Base-by-base conservation (phyloP, 805 yeast genomes). In the Lachancea meyersii region DNA sequence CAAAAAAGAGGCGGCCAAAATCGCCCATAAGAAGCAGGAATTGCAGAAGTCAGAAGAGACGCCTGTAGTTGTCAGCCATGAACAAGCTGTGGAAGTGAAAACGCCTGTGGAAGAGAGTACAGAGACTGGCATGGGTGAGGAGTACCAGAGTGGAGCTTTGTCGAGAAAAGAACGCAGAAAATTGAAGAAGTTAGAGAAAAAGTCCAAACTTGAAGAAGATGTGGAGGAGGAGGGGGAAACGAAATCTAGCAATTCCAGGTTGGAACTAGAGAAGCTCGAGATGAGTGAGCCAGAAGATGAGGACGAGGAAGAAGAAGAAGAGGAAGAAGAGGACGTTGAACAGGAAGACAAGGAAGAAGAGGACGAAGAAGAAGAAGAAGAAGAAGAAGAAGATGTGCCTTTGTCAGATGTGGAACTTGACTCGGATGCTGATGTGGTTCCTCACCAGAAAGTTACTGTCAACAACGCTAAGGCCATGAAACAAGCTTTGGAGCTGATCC, bases 351-450 rank as follows among this genome's bases (percentile, higher is more conserved):
- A 63, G 1, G 76, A 70, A 2, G 79, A 71, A 9, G 78, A 73
- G 5, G 78, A 71, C 1, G 77, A 68, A 8, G 79, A 72, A 13
- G 79, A 73, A 31, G 80, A 73, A 35, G 80, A 74, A 23, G 84
- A 76, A 33, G 91, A 80, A 6, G 86, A 78, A 43, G 89, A 83
- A 51, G 97, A 88, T 53, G 75, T 89, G 35, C 84, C 96, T 17
- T 75, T 87, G 40, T 85, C 95, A 1, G 97, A 88, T 42, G 97
- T 83, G 20, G 97, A 91, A 57, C 68, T 86, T 33, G 97, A 88
- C 57, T 86, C 93, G 1, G 97, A 89, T 60, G 95, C 95, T 14
- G 98, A 93, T 63, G 78, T 89, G 35, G 88, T 91, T 28, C 97
- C 97, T 38, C 79, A 83, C 65, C 87, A 93, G 45, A 89, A 89